Percentiles rank a stretch among this genome's conserved stretches.
Conservation (phyloP, 139 green algal species). For the Microglena sp. region DNA sequence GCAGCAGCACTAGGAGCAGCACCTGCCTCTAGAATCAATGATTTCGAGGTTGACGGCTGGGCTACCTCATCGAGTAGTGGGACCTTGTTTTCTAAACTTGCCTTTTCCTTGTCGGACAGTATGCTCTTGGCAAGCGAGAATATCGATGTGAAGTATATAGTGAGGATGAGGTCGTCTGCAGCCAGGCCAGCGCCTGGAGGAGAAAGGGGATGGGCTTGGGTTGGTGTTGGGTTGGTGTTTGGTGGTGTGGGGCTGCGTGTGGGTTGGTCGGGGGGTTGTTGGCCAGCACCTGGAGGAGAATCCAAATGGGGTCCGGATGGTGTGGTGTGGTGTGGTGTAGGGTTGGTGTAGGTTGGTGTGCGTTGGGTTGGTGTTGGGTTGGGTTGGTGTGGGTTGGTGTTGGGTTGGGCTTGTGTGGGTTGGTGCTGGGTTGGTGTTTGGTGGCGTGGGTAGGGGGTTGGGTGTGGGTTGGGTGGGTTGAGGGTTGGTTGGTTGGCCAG, state of each 20-base stretch:
- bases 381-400: background rate
- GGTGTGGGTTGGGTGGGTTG: no score
- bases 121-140: constrained; percentile 51
- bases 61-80: no score
- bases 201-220: constrained; percentile 12
- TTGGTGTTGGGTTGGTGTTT: background rate
- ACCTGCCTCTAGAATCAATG: no score
- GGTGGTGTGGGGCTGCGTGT: background rate
- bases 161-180: constrained; percentile 86
- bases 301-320: constrained; percentile 15
- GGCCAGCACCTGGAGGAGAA: constrained; percentile 37
- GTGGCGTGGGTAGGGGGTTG: no score
- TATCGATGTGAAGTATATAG: constrained; percentile 71
- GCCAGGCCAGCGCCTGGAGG: constrained; percentile 59
- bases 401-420: background rate
- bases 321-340: background rate
- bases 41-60: no score
- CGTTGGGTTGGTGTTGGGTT: background rate
- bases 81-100: no score
- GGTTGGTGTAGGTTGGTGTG: background rate
- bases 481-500: no score
- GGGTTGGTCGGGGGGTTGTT: no score
- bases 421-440: no score
- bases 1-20: no score
- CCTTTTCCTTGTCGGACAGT: no score